Evolutionary conservation across 2,329 filamentous ascomycete species (phyloP), one percentile per base, ranked within the genome.

Genomic region (Allantophomopsis lycopodina): DNA sequence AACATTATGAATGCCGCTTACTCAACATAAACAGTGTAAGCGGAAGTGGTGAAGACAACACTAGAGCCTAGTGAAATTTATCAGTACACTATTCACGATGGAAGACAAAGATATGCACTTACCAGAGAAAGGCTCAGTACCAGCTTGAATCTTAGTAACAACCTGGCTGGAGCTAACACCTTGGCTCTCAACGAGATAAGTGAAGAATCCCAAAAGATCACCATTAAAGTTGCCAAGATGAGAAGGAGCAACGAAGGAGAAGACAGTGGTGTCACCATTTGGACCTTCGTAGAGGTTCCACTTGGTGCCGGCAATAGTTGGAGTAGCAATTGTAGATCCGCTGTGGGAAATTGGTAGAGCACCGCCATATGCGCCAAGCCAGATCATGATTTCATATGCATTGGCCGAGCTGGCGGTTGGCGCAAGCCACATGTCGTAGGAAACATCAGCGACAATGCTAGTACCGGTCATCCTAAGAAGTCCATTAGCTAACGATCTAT

Each of bases 361-460:
- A 38, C 68, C 67, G 18, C 69, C 72, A 35, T 76, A 56, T 21
- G 69, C 70, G 3, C 59, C 65, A 18, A 73, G 58, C 76, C 76
- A 81, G 47, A 81, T 65, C 76, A 81, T 81, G 48, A 80, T 61
- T 56, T 80, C 76, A 50, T 73, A 78, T 48, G 72, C 61, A n/a
- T 63, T 52, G 33, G 60, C 63, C 21, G 57, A 56, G 2, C 69
- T 62, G 14, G 61, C 60, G 33, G 66, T 61, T 20, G 55, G 51
- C 7, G 61, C 60, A 13, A 73, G 73, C 58, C 79, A 79, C 38
- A 79, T 55, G 52, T 79, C 73, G 50, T 76, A 79, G 12, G 73
- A 63, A 13, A 80, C 74, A 49, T 79, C 66, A 39, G 71, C 71
- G 28, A 72, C 59, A 37, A 76, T 53, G 40, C 59, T 52, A 38